Conservation (phyloP, 495 filamentous ascomycete species). For the Penicillium dipodomyicola region DNA sequence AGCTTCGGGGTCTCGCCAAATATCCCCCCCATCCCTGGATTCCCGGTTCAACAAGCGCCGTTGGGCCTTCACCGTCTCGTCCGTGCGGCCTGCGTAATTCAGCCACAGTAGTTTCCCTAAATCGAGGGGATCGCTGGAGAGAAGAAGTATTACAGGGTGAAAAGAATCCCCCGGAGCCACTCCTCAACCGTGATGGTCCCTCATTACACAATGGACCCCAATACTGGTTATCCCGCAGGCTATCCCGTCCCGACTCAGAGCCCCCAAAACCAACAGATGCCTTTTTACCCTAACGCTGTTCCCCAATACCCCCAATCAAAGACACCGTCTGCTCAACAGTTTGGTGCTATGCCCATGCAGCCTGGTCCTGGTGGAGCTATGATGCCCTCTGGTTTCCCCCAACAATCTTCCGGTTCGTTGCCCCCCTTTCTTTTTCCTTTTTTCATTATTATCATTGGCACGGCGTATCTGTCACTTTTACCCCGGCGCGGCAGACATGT, state of each 20-base stretch:
- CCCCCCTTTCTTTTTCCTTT: constrained; percentile 5
- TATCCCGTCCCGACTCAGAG: constrained; percentile 43
- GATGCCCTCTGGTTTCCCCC: constrained; percentile 43
- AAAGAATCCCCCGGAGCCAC: constrained; percentile 12
- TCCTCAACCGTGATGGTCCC: constrained; percentile 19
- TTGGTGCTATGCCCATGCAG: constrained; percentile 43
- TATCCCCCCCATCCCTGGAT: constrained; percentile 28
- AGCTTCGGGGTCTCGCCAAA: not conserved
- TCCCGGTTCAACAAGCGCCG: constrained; percentile 14
- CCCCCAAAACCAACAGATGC: constrained; percentile 36
- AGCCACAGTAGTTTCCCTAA: constrained; percentile 15
- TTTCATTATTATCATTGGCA: constrained; percentile 16
- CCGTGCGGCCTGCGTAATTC: constrained; percentile 28
- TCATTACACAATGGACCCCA: constrained; percentile 43
- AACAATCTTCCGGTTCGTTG: constrained; percentile 42
- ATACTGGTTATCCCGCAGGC: constrained; percentile 42
- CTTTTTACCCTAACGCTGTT: constrained; percentile 43
- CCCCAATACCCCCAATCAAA: constrained; percentile 43
- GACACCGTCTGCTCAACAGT: constrained; percentile 28
- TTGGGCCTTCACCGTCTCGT: constrained; percentile 15
- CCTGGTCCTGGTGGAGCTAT: constrained; percentile 43
- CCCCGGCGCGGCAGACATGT: constrained; percentile 12
- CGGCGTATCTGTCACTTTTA: constrained; percentile 11
- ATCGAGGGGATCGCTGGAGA: constrained; percentile 12
- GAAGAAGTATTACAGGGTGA: constrained; percentile 18